Base-by-base conservation (phyloP, 305 asterid species). In the Fraxinus xanthoxyloides region DNA sequence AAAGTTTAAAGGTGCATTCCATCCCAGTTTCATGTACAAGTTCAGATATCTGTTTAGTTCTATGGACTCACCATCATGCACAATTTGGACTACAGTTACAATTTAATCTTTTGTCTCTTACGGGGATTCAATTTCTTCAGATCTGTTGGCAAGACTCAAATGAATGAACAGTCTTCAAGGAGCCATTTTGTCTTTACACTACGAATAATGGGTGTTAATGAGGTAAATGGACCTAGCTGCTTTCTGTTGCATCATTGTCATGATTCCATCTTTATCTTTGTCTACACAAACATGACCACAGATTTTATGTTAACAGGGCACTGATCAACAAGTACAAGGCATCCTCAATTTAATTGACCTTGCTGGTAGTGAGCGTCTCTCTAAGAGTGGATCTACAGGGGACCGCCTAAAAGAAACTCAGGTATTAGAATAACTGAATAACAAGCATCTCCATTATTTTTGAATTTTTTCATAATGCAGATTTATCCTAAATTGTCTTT, bases 281-380 rank as follows among this genome's bases (percentile, higher is more conserved):
- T 17, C 24, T 35, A 77, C 51, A 30, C 75, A 65, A 70, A 67
- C 48, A 81, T 46, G 69, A 63, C 21, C 5, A 77, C 61, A 48
- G 19, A 21, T 78, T 24, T 69, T 28, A 56, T 13, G 69, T 30
- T 79, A 32, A 63, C 30, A 95, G 98, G 88, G 95, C 90, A 97
- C 96, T 2, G 98, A 92, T 81, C 98, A 92, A 81, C 98, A 93
- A 88, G 99, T 95, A 2, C 97, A 97, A 88, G 98, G 98, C 4
- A 88, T 93, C 79, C 85, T 97, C 54, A 97, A 97, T 85, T 86
- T 97, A 48, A 97, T 97, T 72, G 99, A 97, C 81, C 97, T 97
- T 75, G 99, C 99, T 85, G 99, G 99, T 72, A 97, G 99, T 78
- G 99, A 97, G 85, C 98, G 98, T 30, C 92, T 97, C 35, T 97